phyloP scores from a whole-genome alignment of 2,329 filamentous ascomycete species.

The Karstenula rhodostoma region DNA sequence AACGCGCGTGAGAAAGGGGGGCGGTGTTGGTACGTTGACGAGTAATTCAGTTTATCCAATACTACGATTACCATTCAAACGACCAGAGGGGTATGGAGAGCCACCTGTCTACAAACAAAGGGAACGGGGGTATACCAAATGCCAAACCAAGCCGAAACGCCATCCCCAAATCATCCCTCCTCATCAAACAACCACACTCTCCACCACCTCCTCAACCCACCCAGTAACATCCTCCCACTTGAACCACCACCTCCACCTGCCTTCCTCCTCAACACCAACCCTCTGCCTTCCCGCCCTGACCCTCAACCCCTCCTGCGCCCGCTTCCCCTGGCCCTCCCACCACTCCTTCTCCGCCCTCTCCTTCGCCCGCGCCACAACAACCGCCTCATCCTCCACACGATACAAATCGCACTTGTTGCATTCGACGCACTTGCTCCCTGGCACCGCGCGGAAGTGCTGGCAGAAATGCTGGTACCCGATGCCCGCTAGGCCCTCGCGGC shows the following conservation, averaged over 20 bases:
- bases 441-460: slow-evolving; percentile 87
- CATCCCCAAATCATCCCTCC: not conserved
- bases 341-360: slow-evolving; percentile 56
- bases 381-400: slow-evolving; percentile 57
- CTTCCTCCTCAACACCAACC: not conserved
- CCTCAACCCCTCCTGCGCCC: slow-evolving; percentile 31
- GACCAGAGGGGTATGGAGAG: too few relatives aligned
- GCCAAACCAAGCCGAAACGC: not conserved
- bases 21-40: too few relatives aligned
- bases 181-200: slow-evolving; percentile 26
- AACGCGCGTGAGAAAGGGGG: too few relatives aligned
- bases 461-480: slow-evolving; percentile 95
- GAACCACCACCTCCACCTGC: slow-evolving; percentile 2
- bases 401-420: slow-evolving; percentile 70
- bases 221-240: slow-evolving; percentile 18
- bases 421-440: slow-evolving; percentile 76
- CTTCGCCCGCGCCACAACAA: slow-evolving; percentile 51
- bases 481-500: slow-evolving; percentile 67
- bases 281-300: slow-evolving; percentile 31
- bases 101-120: not conserved
- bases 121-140: slow-evolving; percentile 10
- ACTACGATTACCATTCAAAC: too few relatives aligned
- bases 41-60: too few relatives aligned
- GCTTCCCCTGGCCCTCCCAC: slow-evolving; percentile 51
- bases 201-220: slow-evolving; percentile 29